Conservation (phyloP, 179 eudicot genomes). For the Silene coronaria region DNA sequence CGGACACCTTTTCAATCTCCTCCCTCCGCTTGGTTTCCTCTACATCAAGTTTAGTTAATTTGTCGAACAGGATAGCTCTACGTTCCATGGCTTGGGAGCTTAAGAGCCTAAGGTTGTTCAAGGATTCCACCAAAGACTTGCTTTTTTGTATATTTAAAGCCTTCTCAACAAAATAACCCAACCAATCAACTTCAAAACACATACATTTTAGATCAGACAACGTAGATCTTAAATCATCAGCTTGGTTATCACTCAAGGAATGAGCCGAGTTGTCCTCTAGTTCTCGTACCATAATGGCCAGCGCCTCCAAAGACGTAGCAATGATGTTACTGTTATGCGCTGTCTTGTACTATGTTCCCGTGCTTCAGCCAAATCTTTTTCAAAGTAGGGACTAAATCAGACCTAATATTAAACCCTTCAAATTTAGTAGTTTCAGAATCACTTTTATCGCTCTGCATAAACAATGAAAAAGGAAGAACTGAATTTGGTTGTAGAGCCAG, state of each 20-base stretch:
- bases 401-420: conserved; percentile 11
- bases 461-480: background rate
- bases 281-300: conserved; percentile 13
- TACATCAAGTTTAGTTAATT: conserved; percentile 6
- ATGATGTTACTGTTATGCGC: conserved; percentile 6
- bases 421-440: background rate
- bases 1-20: background rate
- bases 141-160: conserved; percentile 14
- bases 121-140: conserved; percentile 15
- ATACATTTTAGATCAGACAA: conserved; percentile 15
- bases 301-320: conserved; percentile 9
- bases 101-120: background rate
- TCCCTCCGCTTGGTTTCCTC: background rate
- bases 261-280: conserved; percentile 8
- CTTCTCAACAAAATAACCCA: conserved; percentile 15
- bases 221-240: background rate
- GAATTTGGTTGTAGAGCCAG: background rate
- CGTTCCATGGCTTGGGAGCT: conserved; percentile 5
- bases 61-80: conserved; percentile 2
- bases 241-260: conserved; percentile 15
- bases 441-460: background rate
- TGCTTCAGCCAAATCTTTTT: conserved; percentile 9
- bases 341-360: conserved; percentile 1
- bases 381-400: conserved; percentile 1
- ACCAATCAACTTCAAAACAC: background rate